Conservation (phyloP, 2,329 filamentous ascomycete species). For the Stachybotrys echinatus region DNA sequence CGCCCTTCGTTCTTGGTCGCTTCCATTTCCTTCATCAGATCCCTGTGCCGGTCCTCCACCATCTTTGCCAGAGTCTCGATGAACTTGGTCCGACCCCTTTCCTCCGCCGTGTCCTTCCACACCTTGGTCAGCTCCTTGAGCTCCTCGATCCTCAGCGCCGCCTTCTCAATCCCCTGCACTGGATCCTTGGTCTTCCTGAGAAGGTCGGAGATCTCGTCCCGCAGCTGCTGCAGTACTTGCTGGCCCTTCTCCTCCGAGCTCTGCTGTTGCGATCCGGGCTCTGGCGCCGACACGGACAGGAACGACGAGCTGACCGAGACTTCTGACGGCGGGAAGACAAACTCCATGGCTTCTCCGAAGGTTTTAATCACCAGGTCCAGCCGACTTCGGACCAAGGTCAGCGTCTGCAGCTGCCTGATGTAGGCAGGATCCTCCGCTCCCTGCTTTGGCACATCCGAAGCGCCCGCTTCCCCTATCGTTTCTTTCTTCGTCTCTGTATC, state of each 20-base stretch:
- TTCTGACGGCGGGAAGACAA: conserved; percentile 85
- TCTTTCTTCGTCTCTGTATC: conserved; percentile 17
- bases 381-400: conserved; percentile 76
- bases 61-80: conserved; percentile 76
- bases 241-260: conserved; percentile 83
- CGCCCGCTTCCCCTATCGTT: conserved; percentile 6
- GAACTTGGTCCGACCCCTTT: conserved; percentile 76
- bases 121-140: conserved; percentile 71
- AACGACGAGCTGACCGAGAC: conserved; percentile 79
- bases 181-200: conserved; percentile 54
- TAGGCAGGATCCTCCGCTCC: conserved; percentile 52
- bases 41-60: conserved; percentile 68
- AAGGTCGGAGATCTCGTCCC: conserved; percentile 65
- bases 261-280: conserved; percentile 57
- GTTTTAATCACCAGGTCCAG: conserved; percentile 84
- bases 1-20: conserved; percentile 27
- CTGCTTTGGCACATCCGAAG: conserved; percentile 8
- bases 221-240: conserved; percentile 65
- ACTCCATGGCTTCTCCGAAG: conserved; percentile 95
- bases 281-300: conserved; percentile 83
- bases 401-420: conserved; percentile 73
- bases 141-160: conserved; percentile 68
- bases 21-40: conserved; percentile 48
- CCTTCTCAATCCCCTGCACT: conserved; percentile 65
- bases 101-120: conserved; percentile 95